Conservation (phyloP, 78 protist species). For the Creolimax fragrantissima region DNA sequence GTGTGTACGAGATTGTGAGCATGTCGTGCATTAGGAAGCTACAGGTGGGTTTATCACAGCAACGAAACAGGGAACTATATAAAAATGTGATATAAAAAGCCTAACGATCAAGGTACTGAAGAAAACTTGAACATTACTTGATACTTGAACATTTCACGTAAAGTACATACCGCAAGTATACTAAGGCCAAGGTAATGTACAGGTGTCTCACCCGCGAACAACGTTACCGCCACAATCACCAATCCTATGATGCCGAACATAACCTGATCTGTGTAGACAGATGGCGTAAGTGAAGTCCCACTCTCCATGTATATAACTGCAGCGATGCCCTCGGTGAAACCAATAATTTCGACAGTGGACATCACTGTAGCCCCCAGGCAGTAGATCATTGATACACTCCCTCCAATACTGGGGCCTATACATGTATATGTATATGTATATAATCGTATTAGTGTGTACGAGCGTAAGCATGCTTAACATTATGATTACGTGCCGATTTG, state of each 20-base stretch:
- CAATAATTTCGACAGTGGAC: constrained; percentile 3
- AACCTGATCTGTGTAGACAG: not conserved
- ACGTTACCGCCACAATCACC: not conserved
- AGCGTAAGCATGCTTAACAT: not conserved
- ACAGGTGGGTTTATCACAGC: too few relatives aligned
- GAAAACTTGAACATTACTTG: too few relatives aligned
- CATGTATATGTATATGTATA: not conserved
- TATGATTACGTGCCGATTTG: not conserved
- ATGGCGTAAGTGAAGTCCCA: not conserved
- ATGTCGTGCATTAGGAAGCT: too few relatives aligned
- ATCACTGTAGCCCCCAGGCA: constrained; percentile 1
- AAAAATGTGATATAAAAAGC: too few relatives aligned
- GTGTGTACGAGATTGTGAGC: too few relatives aligned
- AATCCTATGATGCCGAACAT: not conserved
- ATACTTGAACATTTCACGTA: too few relatives aligned
- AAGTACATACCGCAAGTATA: not conserved
- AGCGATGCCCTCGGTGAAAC: not conserved
- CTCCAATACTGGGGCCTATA: not conserved
- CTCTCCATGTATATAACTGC: not conserved
- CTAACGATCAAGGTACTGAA: too few relatives aligned
- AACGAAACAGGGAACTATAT: too few relatives aligned
- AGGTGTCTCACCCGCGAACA: not conserved
- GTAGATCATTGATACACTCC: not conserved
- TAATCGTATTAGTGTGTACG: not conserved
- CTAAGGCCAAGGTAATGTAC: not conserved